Percentiles rank a stretch among this genome's conserved stretches.
phyloP scores from a whole-genome alignment of 768 basidiomycete species.

The Mycena vulgaris region DNA sequence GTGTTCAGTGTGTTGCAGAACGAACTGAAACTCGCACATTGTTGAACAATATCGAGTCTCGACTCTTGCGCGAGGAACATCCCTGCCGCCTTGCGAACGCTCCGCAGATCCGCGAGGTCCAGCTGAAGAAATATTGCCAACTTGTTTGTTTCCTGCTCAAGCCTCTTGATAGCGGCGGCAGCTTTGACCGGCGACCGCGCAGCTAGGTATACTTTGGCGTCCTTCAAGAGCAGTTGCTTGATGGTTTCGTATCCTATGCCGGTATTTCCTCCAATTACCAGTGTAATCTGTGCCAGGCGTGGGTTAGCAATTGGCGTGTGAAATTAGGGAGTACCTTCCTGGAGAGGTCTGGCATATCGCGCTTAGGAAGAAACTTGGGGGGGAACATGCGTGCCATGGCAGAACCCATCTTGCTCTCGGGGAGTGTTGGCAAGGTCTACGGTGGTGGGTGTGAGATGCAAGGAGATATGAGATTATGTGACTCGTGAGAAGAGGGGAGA shows the following conservation, averaged over 20 bases:
- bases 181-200: conserved; percentile 36
- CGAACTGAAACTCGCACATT: conserved; percentile 39
- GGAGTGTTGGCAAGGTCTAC: no score
- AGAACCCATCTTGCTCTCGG: background rate
- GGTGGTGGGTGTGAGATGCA: no score
- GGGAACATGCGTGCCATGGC: background rate
- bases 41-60: conserved; percentile 45
- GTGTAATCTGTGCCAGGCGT: conserved; percentile 49
- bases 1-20: no score
- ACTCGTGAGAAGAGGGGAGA: no score
- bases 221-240: conserved; percentile 47
- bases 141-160: conserved; percentile 47
- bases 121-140: conserved; percentile 41
- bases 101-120: conserved; percentile 47
- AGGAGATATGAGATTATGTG: no score
- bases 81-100: conserved; percentile 45
- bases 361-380: background rate
- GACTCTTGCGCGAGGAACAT: conserved; percentile 42
- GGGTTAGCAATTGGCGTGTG: no score
- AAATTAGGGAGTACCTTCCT: background rate
- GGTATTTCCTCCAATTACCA: conserved; percentile 56
- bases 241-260: conserved; percentile 60
- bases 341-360: background rate
- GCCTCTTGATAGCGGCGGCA: conserved; percentile 42
- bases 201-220: conserved; percentile 49